These are phyloP conservation scores for Massarina eburnea DNA, from an alignment of 2,329 filamentous ascomycete genomes.

Conservation along the genomic window DNA sequence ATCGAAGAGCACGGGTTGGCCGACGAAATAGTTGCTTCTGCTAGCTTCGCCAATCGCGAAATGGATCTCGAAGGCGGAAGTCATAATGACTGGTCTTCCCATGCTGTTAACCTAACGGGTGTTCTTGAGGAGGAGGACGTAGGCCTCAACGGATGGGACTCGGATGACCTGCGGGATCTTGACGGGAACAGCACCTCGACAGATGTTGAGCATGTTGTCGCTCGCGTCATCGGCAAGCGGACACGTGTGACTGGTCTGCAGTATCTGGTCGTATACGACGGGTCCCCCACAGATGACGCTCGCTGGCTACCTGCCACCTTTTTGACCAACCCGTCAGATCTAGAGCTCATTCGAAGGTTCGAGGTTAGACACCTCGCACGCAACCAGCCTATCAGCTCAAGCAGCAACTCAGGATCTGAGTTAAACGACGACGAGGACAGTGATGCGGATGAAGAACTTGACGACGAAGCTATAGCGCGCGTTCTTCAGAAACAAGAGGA, in stretches of 20 bases:
- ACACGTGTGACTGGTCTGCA: constrained; percentile 49
- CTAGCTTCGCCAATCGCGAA: constrained; percentile 34
- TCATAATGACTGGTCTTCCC: constrained; percentile 34
- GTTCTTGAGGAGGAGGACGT: constrained; percentile 12
- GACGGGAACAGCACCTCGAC: constrained; percentile 55
- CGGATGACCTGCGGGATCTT: constrained; percentile 50
- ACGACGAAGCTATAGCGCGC: constrained; percentile 65
- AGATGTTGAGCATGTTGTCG: constrained; percentile 46
- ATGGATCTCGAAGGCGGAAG: constrained; percentile 36
- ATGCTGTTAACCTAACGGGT: constrained; percentile 10
- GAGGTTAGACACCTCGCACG: constrained; percentile 15
- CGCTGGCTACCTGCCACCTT: constrained; percentile 49
- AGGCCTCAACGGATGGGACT: constrained; percentile 45
- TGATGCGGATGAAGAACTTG: constrained; percentile 46
- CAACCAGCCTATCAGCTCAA: constrained; percentile 15
- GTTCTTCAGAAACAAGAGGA: constrained; percentile 64
- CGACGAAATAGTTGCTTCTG: constrained; percentile 26
- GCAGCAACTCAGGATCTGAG: too few relatives aligned
- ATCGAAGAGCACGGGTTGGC: constrained; percentile 52
- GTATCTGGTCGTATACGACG: constrained; percentile 55
- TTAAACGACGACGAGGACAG: constrained; percentile 43
- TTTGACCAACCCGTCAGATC: constrained; percentile 25
- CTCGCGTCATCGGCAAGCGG: constrained; percentile 50
- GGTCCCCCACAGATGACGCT: constrained; percentile 49
- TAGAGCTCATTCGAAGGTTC: constrained; percentile 30